Evolutionary conservation across 257 asterid species (phyloP), one percentile per base, ranked within the genome.

Genomic region (Cynanchum wilfordii): DNA sequence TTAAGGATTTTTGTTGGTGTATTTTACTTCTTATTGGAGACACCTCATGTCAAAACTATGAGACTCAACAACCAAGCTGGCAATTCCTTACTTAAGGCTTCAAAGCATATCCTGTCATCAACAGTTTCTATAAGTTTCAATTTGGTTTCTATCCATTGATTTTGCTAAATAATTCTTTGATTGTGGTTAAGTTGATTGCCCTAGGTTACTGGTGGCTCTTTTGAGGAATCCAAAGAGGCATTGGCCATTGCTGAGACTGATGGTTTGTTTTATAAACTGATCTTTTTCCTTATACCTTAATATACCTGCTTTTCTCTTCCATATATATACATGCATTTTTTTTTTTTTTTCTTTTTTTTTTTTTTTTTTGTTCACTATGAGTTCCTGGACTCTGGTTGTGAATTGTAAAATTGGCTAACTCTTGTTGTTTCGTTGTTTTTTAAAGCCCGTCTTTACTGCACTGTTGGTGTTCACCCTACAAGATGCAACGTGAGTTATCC

Each of bases 391-490:
- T 60, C 62, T 52, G 9, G n/a, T 12, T 45, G 16, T 16, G 50
- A 54, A 27, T 40, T 36, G 8, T 15, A 16, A 15, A 38, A 20
- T 63, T 63, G 29, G 27, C 47, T 49, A 40, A 72, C 1, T 33
- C 42, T 50, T n/a, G 17, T 29, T 15, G 22, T 2, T 15, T n/a
- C 6, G n/a, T 73, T 66, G 36, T 29, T 59, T 73, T 38, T 82
- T 64, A 86, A 89, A 94, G 98, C 92, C 29, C 85, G 98, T 52
- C 97, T 94, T 67, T 91, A 89, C 83, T 94, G 99, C 81, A 94
- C 99, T 24, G 99, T 94, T 66, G 99, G 98, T 71, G 99, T 94
- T 83, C 99, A 94, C 82, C 99, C 99, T 57, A 94, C 99, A 55
- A 85, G 99, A 91, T 91, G 99, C 87, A 94, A 84, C 42, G 98